Percentiles rank a stretch among this genome's conserved stretches.
Evolutionary conservation across 176 grass and related monocot species (phyloP).

Genomic region (Avena eriantha): DNA sequence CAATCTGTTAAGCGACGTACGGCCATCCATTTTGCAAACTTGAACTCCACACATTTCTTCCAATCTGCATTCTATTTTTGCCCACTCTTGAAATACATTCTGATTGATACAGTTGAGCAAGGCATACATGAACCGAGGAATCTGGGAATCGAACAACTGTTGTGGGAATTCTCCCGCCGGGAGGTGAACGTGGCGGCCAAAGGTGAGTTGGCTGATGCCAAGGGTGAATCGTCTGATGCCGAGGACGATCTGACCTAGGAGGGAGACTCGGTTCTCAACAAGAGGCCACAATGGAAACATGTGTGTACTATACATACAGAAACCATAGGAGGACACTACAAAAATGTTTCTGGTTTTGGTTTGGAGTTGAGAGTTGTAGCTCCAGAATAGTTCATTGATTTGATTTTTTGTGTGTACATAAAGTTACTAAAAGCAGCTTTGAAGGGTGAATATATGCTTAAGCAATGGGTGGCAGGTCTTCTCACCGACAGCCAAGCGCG

Average conservation of each 20-base stretch:
- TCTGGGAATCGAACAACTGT: constrained; percentile 71
- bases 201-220: neutral
- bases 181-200: constrained; percentile 38
- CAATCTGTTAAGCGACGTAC: neutral
- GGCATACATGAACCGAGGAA: constrained; percentile 81
- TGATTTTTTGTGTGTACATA: constrained; percentile 48
- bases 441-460: neutral
- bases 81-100: constrained; percentile 16
- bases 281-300: neutral
- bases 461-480: neutral
- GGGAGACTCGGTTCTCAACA: neutral
- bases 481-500: neutral
- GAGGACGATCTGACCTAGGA: constrained; percentile 54
- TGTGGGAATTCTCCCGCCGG: constrained; percentile 79
- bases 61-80: neutral
- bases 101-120: constrained; percentile 58
- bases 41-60: neutral
- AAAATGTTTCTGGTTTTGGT: constrained; percentile 26
- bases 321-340: constrained; percentile 18
- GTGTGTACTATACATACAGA: constrained; percentile 27
- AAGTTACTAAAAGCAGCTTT: constrained; percentile 33
- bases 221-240: constrained; percentile 21
- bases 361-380: neutral
- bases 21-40: neutral
- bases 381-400: constrained; percentile 31